Conservation (phyloP, 1,139 yeast genomes). For the Ogataea hybrid region DNA sequence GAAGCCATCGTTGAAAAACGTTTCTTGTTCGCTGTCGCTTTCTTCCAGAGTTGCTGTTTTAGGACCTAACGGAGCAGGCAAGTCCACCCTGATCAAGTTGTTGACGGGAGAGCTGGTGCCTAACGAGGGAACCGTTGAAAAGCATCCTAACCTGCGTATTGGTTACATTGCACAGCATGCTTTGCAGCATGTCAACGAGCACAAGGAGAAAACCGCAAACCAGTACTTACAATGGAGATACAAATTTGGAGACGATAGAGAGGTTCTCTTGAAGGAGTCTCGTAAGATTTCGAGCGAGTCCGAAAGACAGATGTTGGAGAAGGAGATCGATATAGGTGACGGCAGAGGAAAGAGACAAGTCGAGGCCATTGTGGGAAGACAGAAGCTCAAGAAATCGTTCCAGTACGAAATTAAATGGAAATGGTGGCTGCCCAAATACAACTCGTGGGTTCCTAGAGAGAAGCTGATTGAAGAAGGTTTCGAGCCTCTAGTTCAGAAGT, state of each 20-base stretch:
- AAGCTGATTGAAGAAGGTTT: slow-evolving; percentile 77
- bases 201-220: slow-evolving; percentile 95
- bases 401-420: slow-evolving; percentile 97
- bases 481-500: slow-evolving; percentile 82
- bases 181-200: slow-evolving; percentile 93
- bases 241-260: slow-evolving; percentile 97
- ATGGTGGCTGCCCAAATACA: slow-evolving; percentile 87
- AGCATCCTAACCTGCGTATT: slow-evolving; percentile 96
- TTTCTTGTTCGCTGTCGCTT: slow-evolving; percentile 83
- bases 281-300: slow-evolving; percentile 77
- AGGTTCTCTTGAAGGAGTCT: slow-evolving; percentile 88
- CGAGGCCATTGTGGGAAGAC: slow-evolving; percentile 96
- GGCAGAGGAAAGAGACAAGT: slow-evolving; percentile 87
- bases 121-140: slow-evolving; percentile 84
- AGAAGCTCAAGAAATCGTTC: slow-evolving; percentile 92
- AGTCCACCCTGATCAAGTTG: slow-evolving; percentile 89
- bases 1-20: slow-evolving; percentile 76
- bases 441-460: slow-evolving; percentile 92
- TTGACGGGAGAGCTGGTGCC: slow-evolving; percentile 92
- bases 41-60: slow-evolving; percentile 95
- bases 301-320: slow-evolving; percentile 76
- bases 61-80: slow-evolving; percentile 99
- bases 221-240: slow-evolving; percentile 99
- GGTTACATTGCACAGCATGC: slow-evolving; percentile 99
- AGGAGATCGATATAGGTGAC: slow-evolving; percentile 76